Conservation (phyloP, 306 rosid genomes). For the Sophora flavescens region DNA sequence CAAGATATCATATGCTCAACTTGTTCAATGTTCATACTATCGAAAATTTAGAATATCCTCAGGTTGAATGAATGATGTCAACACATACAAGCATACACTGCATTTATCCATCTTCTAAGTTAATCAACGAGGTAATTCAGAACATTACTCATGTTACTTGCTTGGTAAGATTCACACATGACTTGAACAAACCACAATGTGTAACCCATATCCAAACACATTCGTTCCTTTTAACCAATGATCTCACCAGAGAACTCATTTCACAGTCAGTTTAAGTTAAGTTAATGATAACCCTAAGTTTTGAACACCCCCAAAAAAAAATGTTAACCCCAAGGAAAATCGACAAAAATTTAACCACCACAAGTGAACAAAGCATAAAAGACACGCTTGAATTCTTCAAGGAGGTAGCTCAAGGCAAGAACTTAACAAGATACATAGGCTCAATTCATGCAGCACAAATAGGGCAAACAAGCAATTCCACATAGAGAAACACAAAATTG, state of each 20-base stretch:
- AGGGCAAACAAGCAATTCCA: constrained; percentile 41
- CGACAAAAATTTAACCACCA: constrained; percentile 38
- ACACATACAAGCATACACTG: not conserved
- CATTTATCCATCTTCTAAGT: constrained; percentile 32
- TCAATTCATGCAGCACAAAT: constrained; percentile 11
- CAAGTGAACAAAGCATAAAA: not conserved
- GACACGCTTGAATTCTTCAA: constrained; percentile 27
- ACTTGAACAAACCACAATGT: constrained; percentile 32
- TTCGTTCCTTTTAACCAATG: constrained; percentile 25
- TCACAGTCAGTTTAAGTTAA: constrained; percentile 44
- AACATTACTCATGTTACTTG: constrained; percentile 28
- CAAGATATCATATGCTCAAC: constrained; percentile 33
- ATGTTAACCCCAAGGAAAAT: constrained; percentile 44
- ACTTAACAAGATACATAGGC: not conserved
- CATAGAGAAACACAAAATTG: constrained; percentile 33
- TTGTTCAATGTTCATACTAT: constrained; percentile 3
- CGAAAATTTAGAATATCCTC: constrained; percentile 13
- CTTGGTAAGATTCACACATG: constrained; percentile 36
- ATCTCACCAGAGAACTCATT: constrained; percentile 31
- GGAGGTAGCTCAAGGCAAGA: constrained; percentile 6
- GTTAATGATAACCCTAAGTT: constrained; percentile 42
- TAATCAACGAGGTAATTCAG: constrained; percentile 26
- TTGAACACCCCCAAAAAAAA: not conserved
- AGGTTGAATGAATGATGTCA: not conserved
- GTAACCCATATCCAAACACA: constrained; percentile 16